Evolutionary conservation across 2,329 filamentous ascomycete species (phyloP).

Genomic region (Fonsecaea multimorphosa): DNA sequence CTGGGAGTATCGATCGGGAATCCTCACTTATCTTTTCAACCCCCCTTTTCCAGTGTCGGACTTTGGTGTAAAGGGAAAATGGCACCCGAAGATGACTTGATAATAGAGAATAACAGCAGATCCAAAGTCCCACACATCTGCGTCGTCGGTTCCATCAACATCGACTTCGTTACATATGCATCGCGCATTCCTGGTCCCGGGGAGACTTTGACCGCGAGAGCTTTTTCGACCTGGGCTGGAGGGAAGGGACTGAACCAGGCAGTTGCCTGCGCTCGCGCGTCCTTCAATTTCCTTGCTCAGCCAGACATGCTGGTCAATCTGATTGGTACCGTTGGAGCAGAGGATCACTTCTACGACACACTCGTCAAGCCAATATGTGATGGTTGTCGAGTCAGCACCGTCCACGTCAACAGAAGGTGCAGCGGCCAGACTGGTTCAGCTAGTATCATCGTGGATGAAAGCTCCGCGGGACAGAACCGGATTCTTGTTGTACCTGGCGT

Average conservation of each 20-base stretch:
- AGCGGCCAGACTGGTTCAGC: conserved; percentile 70
- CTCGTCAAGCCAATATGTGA: conserved; percentile 64
- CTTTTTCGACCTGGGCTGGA: conserved; percentile 80
- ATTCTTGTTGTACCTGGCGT: conserved; percentile 76
- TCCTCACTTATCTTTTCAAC: too few relatives aligned
- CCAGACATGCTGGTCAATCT: conserved; percentile 64
- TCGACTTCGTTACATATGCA: conserved; percentile 88
- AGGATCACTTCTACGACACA: conserved; percentile 67
- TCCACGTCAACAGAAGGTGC: conserved; percentile 56
- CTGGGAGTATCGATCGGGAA: too few relatives aligned
- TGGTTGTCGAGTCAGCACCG: conserved; percentile 67
- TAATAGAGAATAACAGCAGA: too few relatives aligned
- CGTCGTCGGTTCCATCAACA: conserved; percentile 91
- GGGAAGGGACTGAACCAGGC: conserved; percentile 97
- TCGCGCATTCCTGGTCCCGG: conserved; percentile 80
- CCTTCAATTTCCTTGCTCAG: conserved; percentile 45
- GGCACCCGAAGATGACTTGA: too few relatives aligned
- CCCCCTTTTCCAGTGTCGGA: too few relatives aligned
- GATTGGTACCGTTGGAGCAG: conserved; percentile 73
- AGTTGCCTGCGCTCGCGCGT: conserved; percentile 83
- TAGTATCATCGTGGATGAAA: conserved; percentile 76
- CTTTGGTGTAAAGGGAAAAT: too few relatives aligned
- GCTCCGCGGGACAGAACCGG: conserved; percentile 72
- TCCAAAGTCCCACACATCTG: conserved; percentile 60
- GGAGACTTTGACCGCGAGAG: conserved; percentile 82